A percentile compares a stretch with the other conserved stretches of the same genome.
Evolutionary conservation across 2,329 filamentous ascomycete species (phyloP).

Genomic region (Aureobasidium sp.): DNA sequence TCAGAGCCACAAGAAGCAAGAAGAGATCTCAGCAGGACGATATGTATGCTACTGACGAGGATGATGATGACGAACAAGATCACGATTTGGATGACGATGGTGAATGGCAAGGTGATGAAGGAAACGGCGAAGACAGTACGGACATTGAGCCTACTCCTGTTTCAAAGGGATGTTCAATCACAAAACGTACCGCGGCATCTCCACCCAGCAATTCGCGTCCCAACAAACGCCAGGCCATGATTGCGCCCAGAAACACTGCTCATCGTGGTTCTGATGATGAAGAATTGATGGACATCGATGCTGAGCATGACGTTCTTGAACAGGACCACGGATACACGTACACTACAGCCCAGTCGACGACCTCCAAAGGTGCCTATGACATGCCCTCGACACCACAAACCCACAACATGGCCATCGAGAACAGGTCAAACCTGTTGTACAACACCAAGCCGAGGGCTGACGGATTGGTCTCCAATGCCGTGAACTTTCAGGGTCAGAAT

Average conservation of each 20-base stretch:
- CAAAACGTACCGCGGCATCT: not conserved
- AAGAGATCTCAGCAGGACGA: conserved; percentile 9
- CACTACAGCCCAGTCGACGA: not conserved
- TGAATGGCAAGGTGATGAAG: conserved; percentile 11
- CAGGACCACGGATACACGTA: conserved; percentile 17
- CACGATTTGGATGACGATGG: conserved; percentile 8
- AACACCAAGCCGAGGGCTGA: not conserved
- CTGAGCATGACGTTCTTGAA: not conserved
- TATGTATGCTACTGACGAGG: conserved; percentile 14
- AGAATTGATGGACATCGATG: not conserved
- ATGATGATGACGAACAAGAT: not conserved
- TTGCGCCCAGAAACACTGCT: too few relatives aligned
- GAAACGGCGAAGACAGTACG: conserved; percentile 3
- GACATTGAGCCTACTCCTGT: not conserved
- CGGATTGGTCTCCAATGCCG: not conserved
- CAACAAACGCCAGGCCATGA: not conserved
- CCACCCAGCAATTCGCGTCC: not conserved
- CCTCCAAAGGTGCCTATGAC: not conserved
- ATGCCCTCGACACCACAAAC: conserved; percentile 38
- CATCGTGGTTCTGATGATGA: not conserved
- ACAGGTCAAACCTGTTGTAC: not conserved
- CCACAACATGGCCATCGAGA: not conserved
- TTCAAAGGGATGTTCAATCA: conserved; percentile 22
- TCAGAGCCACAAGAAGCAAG: not conserved
- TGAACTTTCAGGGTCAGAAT: not conserved